These are phyloP conservation scores for Furcasterigmium sp. DNA, from an alignment of 2,329 filamentous ascomycete genomes.

Conservation along the genomic window DNA sequence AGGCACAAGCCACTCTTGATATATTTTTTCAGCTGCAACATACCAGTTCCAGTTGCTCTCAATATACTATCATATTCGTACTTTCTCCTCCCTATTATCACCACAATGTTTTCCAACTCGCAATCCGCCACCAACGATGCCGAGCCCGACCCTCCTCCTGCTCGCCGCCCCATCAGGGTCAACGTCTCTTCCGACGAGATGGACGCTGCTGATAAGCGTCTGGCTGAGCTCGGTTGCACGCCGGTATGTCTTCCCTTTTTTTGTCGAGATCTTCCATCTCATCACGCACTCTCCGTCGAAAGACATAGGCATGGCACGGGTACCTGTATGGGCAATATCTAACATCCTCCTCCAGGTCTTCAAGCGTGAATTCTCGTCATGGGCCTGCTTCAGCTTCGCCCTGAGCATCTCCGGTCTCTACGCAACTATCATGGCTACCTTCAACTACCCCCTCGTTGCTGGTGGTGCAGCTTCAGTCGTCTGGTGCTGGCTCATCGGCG, in stretches of 20 bases:
- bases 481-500: conserved; percentile 55
- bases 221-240: conserved; percentile 30
- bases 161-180: neutral
- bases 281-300: neutral
- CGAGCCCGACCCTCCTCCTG: conserved; percentile 1
- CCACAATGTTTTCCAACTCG: neutral
- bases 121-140: neutral
- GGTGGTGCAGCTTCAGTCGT: conserved; percentile 48
- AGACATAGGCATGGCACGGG: neutral
- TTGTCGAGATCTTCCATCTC: neutral
- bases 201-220: conserved; percentile 21
- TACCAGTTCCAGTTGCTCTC: too few relatives aligned
- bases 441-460: conserved; percentile 45
- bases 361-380: conserved; percentile 54
- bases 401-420: conserved; percentile 52
- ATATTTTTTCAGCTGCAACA: too few relatives aligned
- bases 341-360: conserved; percentile 36
- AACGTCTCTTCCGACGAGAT: conserved; percentile 1
- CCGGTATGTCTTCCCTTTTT: conserved; percentile 18
- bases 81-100: too few relatives aligned
- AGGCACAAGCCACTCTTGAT: too few relatives aligned
- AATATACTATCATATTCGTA: too few relatives aligned
- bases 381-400: conserved; percentile 53
- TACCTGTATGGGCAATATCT: neutral
- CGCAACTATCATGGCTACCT: conserved; percentile 50